Conservation (phyloP, 345 rosid species). For the Corymbia maculata region DNA sequence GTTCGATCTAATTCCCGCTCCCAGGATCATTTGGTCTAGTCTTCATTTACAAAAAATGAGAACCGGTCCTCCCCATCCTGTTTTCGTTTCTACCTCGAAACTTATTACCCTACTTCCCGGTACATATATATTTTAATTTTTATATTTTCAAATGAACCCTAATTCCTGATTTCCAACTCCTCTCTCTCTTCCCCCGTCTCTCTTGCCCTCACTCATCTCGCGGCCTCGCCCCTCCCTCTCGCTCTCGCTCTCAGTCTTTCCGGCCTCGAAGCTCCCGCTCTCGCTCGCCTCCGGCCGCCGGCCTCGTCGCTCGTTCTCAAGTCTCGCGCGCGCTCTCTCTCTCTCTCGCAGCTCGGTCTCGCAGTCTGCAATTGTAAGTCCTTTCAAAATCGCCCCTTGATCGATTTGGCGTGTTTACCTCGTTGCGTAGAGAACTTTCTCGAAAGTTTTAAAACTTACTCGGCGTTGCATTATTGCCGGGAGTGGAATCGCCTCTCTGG, state of each 20-base stretch:
- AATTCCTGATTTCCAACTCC: background rate
- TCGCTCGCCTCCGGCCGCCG: background rate
- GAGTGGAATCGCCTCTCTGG: background rate
- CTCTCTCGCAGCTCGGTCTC: fast-evolving
- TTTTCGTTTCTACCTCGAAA: too few relatives aligned
- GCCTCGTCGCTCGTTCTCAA: background rate
- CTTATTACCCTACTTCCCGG: too few relatives aligned
- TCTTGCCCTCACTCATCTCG: fast-evolving
- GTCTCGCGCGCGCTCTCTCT: background rate
- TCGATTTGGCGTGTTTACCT: background rate
- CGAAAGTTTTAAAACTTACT: background rate
- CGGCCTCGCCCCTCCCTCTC: fast-evolving
- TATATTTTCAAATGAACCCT: background rate
- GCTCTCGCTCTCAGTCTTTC: fast-evolving
- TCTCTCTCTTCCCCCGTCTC: fast-evolving
- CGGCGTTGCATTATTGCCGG: background rate
- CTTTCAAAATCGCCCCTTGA: background rate
- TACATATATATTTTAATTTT: too few relatives aligned
- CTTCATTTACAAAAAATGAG: too few relatives aligned
- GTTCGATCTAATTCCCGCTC: too few relatives aligned
- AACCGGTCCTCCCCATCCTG: too few relatives aligned
- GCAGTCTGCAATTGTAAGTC: background rate
- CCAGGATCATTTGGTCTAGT: too few relatives aligned
- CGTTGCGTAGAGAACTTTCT: background rate
- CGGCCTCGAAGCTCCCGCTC: too few relatives aligned